Evolutionary conservation across 129 eudicot species (phyloP), one percentile per base, ranked within the genome.

Genomic region (Chrysanthemum lavandulifolium): DNA sequence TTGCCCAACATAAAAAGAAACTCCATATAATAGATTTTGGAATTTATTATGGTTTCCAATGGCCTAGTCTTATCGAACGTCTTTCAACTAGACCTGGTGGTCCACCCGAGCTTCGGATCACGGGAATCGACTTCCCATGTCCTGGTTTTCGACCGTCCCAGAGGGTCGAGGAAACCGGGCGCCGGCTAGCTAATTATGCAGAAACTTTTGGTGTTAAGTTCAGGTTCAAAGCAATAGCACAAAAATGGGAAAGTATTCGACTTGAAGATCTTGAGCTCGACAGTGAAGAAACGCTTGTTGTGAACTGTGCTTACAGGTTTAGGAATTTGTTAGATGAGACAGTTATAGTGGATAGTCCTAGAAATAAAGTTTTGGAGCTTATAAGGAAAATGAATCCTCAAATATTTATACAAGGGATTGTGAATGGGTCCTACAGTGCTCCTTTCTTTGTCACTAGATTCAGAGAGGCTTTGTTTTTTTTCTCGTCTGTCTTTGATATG

Each of bases 111-210:
- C 83, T 90, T 70, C 85, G 90, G 29, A 87, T 87, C 43, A 90
- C 94, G 10, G 97, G 97, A 62, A 84, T 90, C 67, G 97, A 90
- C 79, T 77, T 77, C 73, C 97, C 97, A 6, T 72, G 75, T 50
- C 90, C 97, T 3, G 97, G 97, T 70, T 90, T 90, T 60, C 83
- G 91, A 19, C 97, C 97, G 5, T 61, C 94, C 27, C 83, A 82
- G 57, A 70, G 97, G 85, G 87, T 90, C n/a, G 97, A 90, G 75
- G 97, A 90, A 74, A 85, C 97, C 1, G 97, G 97, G 15, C 73
- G 66, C 13, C 87, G 93, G 7, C 79, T 90, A 78, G 69, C 85
- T 23, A 85, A 83, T 67, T 90, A 87, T 76, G 97, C 97, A 0
- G 89, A 85, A 76, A 79, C 82, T 4, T 90, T 87, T 60, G 76